Evolutionary conservation across 352 stramenopile species (phyloP).

Genomic region (Phytophthora constricta): DNA sequence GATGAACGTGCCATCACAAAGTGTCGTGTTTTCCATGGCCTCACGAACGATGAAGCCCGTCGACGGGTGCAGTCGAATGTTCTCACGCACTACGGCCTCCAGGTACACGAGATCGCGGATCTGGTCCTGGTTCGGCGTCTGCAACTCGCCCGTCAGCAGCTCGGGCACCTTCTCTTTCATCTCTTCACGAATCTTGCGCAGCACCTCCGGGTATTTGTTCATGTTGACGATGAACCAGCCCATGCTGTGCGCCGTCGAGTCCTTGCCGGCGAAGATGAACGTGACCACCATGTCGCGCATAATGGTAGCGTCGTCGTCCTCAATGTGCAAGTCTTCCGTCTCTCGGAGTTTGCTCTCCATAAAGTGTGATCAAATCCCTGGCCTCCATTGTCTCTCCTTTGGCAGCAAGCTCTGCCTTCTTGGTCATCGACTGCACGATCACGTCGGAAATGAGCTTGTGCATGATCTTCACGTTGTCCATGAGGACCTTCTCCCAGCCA

Average conservation of each 20-base stretch:
- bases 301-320: slow-evolving; percentile 44
- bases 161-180: slow-evolving; percentile 49
- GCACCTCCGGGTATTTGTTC: slow-evolving; percentile 52
- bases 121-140: slow-evolving; percentile 47
- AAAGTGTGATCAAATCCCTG: slow-evolving; percentile 56
- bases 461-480: slow-evolving; percentile 47
- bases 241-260: slow-evolving; percentile 74
- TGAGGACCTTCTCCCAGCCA: slow-evolving; percentile 48
- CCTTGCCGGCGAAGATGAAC: slow-evolving; percentile 77
- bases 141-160: slow-evolving; percentile 30
- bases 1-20: slow-evolving; percentile 38
- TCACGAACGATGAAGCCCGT: slow-evolving; percentile 63
- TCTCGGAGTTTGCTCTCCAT: slow-evolving; percentile 45
- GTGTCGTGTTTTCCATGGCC: slow-evolving; percentile 40
- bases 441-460: slow-evolving; percentile 56
- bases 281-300: slow-evolving; percentile 80
- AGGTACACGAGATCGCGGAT: slow-evolving; percentile 64
- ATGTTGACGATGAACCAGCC: slow-evolving; percentile 81
- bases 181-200: slow-evolving; percentile 62
- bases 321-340: slow-evolving; percentile 30
- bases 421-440: slow-evolving; percentile 55
- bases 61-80: slow-evolving; percentile 67
- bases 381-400: slow-evolving; percentile 41
- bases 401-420: slow-evolving; percentile 54
- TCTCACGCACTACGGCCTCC: slow-evolving; percentile 66